These are phyloP conservation scores for Hanseniaspora gamundiae DNA, from an alignment of 1,139 yeast species.

Conservation along the genomic window DNA sequence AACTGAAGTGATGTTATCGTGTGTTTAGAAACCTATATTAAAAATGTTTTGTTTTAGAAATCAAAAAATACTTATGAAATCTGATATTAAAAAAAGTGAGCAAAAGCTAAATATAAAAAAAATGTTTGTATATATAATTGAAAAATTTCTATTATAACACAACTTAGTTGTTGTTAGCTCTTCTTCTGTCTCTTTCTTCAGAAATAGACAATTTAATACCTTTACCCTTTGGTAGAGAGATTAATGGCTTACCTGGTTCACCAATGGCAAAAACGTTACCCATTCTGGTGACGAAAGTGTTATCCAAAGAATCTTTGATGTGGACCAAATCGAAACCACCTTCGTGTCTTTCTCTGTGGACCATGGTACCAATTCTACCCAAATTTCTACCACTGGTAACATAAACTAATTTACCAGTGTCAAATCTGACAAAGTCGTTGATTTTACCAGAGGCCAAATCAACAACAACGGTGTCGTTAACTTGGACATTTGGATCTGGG, in stretches of 20 bases:
- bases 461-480: conserved; percentile 94
- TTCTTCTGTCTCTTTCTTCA: conserved; percentile 99
- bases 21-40: neutral
- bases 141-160: too few species aligned
- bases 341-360: conserved; percentile 98
- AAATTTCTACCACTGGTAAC: conserved; percentile 99
- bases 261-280: conserved; percentile 95
- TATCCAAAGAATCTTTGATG: conserved; percentile 94
- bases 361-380: conserved; percentile 98
- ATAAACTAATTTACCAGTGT: conserved; percentile 91
- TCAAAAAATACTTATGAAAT: neutral
- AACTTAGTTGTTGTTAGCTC: conserved; percentile 46
- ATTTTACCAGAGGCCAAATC: conserved; percentile 94
- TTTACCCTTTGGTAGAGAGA: conserved; percentile 99
- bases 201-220: conserved; percentile 97
- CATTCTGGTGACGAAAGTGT: conserved; percentile 97
- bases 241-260: conserved; percentile 95
- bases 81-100: neutral
- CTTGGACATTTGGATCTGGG: conserved; percentile 95
- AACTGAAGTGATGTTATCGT: too few species aligned
- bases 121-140: neutral
- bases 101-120: conserved; percentile 2
- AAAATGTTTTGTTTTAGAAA: neutral
- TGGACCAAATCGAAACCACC: conserved; percentile 99
- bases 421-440: conserved; percentile 84